Percentiles rank a stretch among this genome's conserved stretches.
phyloP scores from a whole-genome alignment of 177 flowering plant species.

The Tripterygium wilfordii region DNA sequence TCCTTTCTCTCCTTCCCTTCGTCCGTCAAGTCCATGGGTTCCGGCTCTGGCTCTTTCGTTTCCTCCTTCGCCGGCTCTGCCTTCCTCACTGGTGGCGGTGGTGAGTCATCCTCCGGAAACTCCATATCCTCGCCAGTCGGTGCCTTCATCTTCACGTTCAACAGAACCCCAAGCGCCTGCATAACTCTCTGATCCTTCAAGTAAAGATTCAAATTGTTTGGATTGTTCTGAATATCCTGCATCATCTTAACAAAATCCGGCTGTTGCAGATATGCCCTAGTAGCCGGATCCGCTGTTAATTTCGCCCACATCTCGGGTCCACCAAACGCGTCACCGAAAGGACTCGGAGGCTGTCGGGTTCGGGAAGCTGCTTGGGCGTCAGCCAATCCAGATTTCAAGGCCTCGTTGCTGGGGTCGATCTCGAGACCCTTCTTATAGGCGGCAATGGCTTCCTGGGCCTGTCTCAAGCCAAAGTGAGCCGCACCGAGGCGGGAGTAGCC shows the following conservation, averaged over 20 bases:
- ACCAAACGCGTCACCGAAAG: conserved; percentile 70
- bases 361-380: conserved; percentile 57
- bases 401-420: conserved; percentile 76
- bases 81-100: conserved; percentile 22
- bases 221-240: conserved; percentile 90
- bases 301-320: conserved; percentile 96
- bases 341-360: conserved; percentile 21
- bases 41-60: conserved; percentile 47
- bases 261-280: conserved; percentile 63
- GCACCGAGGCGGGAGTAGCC: conserved; percentile 95
- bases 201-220: conserved; percentile 63
- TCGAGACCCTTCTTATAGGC: conserved; percentile 82
- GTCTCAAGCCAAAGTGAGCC: conserved; percentile 58
- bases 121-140: conserved; percentile 46
- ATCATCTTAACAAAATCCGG: conserved; percentile 87
- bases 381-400: conserved; percentile 67
- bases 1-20: conserved; percentile 66
- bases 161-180: conserved; percentile 75
- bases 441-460: conserved; percentile 46
- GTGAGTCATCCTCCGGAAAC: conserved; percentile 23
- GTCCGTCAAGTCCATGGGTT: conserved; percentile 59
- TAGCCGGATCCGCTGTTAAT: conserved; percentile 74
- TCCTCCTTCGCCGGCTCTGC: conserved; percentile 17
- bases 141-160: conserved; percentile 54
- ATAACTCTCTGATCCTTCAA: conserved; percentile 88